Percentiles rank a stretch among this genome's conserved stretches.
These are phyloP conservation scores for Phyllosticta capitalensis DNA, from an alignment of 2,329 filamentous ascomycete species.

Conservation along the genomic window DNA sequence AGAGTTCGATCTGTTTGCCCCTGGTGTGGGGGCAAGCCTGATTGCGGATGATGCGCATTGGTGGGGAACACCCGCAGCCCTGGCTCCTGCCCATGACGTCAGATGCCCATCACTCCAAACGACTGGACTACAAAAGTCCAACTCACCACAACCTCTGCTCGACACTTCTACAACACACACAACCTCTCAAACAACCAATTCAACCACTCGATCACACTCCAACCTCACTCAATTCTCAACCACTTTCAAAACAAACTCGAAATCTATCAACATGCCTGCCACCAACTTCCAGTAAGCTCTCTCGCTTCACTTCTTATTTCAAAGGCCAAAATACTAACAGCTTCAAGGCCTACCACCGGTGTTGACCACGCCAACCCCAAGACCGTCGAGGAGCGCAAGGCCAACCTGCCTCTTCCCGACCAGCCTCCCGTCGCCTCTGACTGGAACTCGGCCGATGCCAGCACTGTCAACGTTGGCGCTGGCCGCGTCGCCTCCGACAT, in stretches of 20 bases:
- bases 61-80: not conserved
- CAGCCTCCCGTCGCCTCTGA: constrained; percentile 68
- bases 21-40: not conserved
- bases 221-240: not conserved
- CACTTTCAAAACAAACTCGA: not conserved
- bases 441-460: constrained; percentile 62
- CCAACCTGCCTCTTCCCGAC: constrained; percentile 71
- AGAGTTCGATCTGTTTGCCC: constrained; percentile 7
- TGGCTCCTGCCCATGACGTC: constrained; percentile 2
- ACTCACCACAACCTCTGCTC: not conserved
- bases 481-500: constrained; percentile 37
- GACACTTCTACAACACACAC: not conserved
- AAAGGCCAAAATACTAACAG: not conserved
- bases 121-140: constrained; percentile 1
- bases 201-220: not conserved
- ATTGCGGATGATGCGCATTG: constrained; percentile 3
- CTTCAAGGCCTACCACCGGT: constrained; percentile 53
- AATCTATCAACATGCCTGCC: constrained; percentile 3
- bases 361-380: constrained; percentile 73
- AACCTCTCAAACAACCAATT: not conserved
- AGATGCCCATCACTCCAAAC: not conserved
- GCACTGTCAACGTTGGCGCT: constrained; percentile 61
- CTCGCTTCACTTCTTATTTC: not conserved
- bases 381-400: constrained; percentile 58
- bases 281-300: constrained; percentile 4